Base-by-base conservation (phyloP, 352 stramenopile genomes). In the Pythium dissotocum region DNA sequence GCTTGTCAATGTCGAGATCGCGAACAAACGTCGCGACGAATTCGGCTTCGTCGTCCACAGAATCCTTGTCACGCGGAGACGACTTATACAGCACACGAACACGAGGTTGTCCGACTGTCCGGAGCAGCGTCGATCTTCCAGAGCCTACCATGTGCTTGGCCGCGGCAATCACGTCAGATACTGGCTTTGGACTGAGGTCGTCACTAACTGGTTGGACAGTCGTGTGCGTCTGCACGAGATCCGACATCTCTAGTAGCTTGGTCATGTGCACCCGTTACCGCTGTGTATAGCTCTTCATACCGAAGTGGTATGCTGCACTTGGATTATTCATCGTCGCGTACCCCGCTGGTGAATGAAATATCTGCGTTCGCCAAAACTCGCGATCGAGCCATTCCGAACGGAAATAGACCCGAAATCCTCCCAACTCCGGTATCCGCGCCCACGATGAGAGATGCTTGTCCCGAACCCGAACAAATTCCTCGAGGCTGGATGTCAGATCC, bases 271-370 rank as follows among this genome's bases (percentile, higher is more conserved):
- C 38, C 18, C 42, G 18, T n/a, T 44, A 6, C 4, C 58, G 40
- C 44, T 44, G 24, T 1, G 42, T 30, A 26, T 70, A 71, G 2
- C 60, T 55, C 35, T 72, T 76, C 14, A 76, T 69, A 13, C 53
- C 67, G n/a, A 56, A 53, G 30, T 72, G 71, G 64, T 67, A 72
- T 3, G 67, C 65, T 58, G 70, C 64, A 58, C 64, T 70, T 14
- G 69, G 69, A 14, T 70, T 72, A 49, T 73, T 73, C 13, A 48
- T 66, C 2, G 57, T 66, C 13, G 49, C 57, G 38, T 58, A 73
- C 30, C 53, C 57, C 13, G 33, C 28, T 7, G 56, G 61, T 14
- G 67, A 66, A 21, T 69, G 61, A 33, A 63, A 66, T 42, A 69
- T 66, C 30, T 69, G 56, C 67, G 61, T 69, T 4, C 67, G 21